Conservation (phyloP, 805 yeast genomes). For the Tetrapisispora arboricola region DNA sequence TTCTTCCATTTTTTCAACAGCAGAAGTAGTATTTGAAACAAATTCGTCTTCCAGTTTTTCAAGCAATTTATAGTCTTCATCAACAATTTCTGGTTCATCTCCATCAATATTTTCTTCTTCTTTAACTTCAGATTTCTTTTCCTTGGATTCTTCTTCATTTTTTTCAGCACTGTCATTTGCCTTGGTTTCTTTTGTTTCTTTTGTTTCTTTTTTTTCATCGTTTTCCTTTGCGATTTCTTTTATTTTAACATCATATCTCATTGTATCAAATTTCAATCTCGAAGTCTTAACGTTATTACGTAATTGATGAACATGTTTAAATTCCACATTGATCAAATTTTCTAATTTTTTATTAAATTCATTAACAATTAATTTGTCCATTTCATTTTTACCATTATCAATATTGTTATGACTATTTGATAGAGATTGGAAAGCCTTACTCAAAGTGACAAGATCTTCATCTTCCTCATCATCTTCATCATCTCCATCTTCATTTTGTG, state of each 20-base stretch:
- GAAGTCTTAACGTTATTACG: slow-evolving; percentile 63
- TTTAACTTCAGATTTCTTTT: background rate
- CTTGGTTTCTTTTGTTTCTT: slow-evolving; percentile 4
- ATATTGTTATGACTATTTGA: slow-evolving; percentile 46
- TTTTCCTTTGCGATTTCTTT: slow-evolving; percentile 24
- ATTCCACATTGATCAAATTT: slow-evolving; percentile 43
- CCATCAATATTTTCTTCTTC: background rate
- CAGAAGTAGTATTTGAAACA: slow-evolving; percentile 66
- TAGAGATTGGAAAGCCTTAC: slow-evolving; percentile 36
- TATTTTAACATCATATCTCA: slow-evolving; percentile 46
- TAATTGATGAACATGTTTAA: slow-evolving; percentile 47
- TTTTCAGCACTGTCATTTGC: slow-evolving; percentile 4
- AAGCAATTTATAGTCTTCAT: slow-evolving; percentile 33
- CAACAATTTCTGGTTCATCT: background rate
- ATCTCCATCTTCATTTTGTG: slow-evolving; percentile 20
- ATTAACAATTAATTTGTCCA: slow-evolving; percentile 51
- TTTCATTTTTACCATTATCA: slow-evolving; percentile 59
- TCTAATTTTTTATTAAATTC: slow-evolving; percentile 52
- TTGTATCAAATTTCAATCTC: slow-evolving; percentile 58
- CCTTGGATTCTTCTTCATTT: slow-evolving; percentile 1
- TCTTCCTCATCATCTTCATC: slow-evolving; percentile 34
- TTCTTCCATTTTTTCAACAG: slow-evolving; percentile 70
- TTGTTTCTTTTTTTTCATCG: slow-evolving; percentile 42
- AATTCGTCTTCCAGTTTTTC: slow-evolving; percentile 67
- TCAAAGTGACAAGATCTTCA: slow-evolving; percentile 43